These are phyloP conservation scores for Nitzschia sp. DNA, from an alignment of 108 stramenopile genomes.

Conservation along the genomic window DNA sequence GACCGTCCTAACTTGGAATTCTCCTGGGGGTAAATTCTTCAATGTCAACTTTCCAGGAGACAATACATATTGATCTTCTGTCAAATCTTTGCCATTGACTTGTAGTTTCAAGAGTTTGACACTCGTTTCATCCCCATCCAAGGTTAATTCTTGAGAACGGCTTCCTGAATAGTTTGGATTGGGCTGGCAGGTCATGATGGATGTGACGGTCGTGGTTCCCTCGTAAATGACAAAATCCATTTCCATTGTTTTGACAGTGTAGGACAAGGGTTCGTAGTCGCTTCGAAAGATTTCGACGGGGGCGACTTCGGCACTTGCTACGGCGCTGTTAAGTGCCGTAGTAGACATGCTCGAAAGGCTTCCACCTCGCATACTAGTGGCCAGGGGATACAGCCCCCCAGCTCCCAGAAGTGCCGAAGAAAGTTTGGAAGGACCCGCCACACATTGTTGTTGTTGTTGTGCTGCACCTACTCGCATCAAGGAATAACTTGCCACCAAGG, in stretches of 20 bases:
- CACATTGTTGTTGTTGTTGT: background rate
- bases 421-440: background rate
- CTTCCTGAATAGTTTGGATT: conserved; percentile 28
- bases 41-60: conserved; percentile 57
- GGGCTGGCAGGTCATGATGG: conserved; percentile 36
- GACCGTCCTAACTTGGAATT: conserved; percentile 47
- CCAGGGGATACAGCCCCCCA: background rate
- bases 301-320: conserved; percentile 2
- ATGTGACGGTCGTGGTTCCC: conserved; percentile 66
- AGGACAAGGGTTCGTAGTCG: conserved; percentile 68
- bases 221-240: conserved; percentile 79
- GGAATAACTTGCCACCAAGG: background rate
- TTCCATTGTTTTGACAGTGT: conserved; percentile 51
- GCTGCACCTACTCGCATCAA: background rate
- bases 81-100: conserved; percentile 55
- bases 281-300: conserved; percentile 71
- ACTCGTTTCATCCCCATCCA: conserved; percentile 84
- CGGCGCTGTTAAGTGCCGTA: conserved; percentile 27
- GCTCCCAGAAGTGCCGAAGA: background rate
- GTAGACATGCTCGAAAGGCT: background rate
- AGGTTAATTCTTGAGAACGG: conserved; percentile 60
- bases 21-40: conserved; percentile 23
- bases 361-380: background rate
- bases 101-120: conserved; percentile 46
- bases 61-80: conserved; percentile 61